These are phyloP conservation scores for Globisporangium camurandrum DNA, from an alignment of 352 stramenopile species.

Conservation along the genomic window DNA sequence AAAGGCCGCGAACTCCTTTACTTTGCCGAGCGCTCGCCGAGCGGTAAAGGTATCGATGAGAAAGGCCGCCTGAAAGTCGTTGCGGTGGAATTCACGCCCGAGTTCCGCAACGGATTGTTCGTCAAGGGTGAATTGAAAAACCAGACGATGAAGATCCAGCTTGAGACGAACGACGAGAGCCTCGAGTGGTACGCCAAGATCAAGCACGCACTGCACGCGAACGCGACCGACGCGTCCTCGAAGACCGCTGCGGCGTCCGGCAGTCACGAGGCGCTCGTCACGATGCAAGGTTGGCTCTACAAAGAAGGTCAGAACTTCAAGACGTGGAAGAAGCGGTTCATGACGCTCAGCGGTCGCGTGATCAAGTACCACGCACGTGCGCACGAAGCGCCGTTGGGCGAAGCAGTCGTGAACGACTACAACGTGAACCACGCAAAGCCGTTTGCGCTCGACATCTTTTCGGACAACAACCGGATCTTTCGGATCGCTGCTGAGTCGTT, in stretches of 20 bases:
- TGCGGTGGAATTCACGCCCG: conserved; percentile 55
- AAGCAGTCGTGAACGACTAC: conserved; percentile 58
- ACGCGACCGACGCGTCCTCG: background rate
- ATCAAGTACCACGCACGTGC: conserved; percentile 64
- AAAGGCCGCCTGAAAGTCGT: conserved; percentile 58
- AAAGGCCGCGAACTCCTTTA: conserved; percentile 74
- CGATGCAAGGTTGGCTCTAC: conserved; percentile 67
- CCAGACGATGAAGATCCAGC: conserved; percentile 58
- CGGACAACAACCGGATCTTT: conserved; percentile 77
- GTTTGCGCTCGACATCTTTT: conserved; percentile 76
- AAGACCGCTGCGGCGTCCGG: background rate
- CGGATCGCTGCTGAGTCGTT: conserved; percentile 57
- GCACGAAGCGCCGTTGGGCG: conserved; percentile 48
- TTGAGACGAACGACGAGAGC: conserved; percentile 55
- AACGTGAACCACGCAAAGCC: conserved; percentile 56
- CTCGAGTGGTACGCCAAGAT: conserved; percentile 57
- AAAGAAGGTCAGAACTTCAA: conserved; percentile 87
- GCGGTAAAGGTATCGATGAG: conserved; percentile 67
- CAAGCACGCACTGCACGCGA: conserved; percentile 22
- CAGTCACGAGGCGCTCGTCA: conserved; percentile 12
- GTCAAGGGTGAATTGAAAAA: conserved; percentile 65
- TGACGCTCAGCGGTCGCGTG: conserved; percentile 46
- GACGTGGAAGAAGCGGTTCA: conserved; percentile 81
- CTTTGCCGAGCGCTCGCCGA: conserved; percentile 57
- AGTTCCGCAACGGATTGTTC: conserved; percentile 56